Conservation (phyloP, 176 grass and related monocot genomes). For the Eleusine indica region DNA sequence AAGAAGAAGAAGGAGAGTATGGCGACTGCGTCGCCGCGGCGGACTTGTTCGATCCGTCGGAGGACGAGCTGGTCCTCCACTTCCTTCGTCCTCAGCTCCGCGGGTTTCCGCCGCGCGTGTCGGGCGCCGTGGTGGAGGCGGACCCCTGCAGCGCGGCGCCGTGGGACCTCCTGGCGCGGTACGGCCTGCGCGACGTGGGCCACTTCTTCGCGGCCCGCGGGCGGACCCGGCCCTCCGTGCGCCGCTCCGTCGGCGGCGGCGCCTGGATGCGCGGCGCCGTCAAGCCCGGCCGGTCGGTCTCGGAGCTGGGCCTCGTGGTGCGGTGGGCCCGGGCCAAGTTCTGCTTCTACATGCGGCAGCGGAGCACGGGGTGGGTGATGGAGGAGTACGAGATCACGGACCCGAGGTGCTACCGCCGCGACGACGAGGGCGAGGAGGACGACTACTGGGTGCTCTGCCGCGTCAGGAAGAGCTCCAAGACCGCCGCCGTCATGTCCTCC, state of each 20-base stretch:
- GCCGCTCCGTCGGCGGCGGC: constrained; percentile 19
- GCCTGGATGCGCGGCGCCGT: constrained; percentile 33
- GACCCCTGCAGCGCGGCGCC: constrained; percentile 41
- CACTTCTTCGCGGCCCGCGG: constrained; percentile 42
- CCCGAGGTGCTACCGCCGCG: constrained; percentile 43
- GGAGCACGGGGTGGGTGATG: constrained; percentile 48
- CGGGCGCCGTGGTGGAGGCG: constrained; percentile 46
- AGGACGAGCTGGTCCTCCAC: constrained; percentile 53
- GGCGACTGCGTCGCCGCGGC: background rate
- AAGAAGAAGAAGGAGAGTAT: background rate
- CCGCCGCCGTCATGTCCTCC: background rate
- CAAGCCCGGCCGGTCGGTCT: background rate
- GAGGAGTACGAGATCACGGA: constrained; percentile 58
- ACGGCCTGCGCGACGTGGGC: constrained; percentile 26
- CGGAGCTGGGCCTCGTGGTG: constrained; percentile 43
- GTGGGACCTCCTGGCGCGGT: constrained; percentile 44
- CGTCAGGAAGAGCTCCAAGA: constrained; percentile 20
- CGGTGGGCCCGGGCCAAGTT: constrained; percentile 24
- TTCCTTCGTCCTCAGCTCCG: constrained; percentile 45
- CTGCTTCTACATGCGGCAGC: constrained; percentile 38
- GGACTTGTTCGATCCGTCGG: constrained; percentile 31
- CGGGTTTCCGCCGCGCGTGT: constrained; percentile 46
- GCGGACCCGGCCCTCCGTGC: background rate
- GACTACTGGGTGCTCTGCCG: constrained; percentile 57
- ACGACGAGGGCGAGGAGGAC: constrained; percentile 44